A percentile compares a stretch with the other conserved stretches of the same genome.
phyloP scores from a whole-genome alignment of 495 filamentous ascomycete species.

The Terfezia boudieri region DNA sequence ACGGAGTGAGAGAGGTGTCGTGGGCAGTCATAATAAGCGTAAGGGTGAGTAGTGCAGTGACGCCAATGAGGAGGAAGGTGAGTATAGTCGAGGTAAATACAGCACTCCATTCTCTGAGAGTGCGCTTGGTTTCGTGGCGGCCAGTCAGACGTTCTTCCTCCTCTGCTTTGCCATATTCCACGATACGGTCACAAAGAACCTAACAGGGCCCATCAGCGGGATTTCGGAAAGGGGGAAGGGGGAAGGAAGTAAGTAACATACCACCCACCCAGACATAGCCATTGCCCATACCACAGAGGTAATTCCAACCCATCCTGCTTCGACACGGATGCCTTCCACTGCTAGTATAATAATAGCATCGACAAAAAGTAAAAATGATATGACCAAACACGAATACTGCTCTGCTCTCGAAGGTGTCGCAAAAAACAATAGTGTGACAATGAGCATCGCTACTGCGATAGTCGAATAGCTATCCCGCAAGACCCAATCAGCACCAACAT shows the following conservation, averaged over 20 bases:
- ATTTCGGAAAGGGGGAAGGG: not conserved
- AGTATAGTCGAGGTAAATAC: conserved; percentile 56
- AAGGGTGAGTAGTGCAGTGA: conserved; percentile 47
- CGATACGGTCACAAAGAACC: conserved; percentile 34
- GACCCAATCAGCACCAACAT: not conserved
- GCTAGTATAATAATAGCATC: conserved; percentile 57
- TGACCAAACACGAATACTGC: conserved; percentile 40
- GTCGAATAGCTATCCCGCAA: conserved; percentile 33
- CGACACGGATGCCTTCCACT: conserved; percentile 45
- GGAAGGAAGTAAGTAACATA: conserved; percentile 21
- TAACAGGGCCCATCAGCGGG: not conserved
- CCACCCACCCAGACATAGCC: conserved; percentile 38
- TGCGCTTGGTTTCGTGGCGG: conserved; percentile 62
- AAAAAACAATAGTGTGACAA: conserved; percentile 70
- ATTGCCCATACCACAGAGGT: conserved; percentile 59
- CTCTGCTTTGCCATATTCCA: conserved; percentile 72
- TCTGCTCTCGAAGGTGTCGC: conserved; percentile 54
- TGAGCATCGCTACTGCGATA: conserved; percentile 45
- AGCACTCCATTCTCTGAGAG: conserved; percentile 58
- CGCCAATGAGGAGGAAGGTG: conserved; percentile 39
- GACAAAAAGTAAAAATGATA: conserved; percentile 50
- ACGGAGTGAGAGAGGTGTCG: conserved; percentile 46
- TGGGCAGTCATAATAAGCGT: conserved; percentile 55
- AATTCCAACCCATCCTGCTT: conserved; percentile 81
- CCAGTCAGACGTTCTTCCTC: conserved; percentile 88